Conservation (phyloP, 306 rosid species). For the Glycine tomentella region DNA sequence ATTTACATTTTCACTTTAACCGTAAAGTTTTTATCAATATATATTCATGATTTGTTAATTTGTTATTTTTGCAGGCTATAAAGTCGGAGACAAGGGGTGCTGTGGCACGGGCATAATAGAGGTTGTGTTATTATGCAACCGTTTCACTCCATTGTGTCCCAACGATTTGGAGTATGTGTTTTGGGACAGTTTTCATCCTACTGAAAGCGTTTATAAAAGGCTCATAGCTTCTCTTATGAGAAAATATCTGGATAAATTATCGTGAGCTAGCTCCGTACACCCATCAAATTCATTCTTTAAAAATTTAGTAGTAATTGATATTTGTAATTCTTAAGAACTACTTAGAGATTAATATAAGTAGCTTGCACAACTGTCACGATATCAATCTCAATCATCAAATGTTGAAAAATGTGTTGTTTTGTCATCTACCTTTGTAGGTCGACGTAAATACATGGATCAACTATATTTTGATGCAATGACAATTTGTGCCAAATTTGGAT, state of each 20-base stretch:
- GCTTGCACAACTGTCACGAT: too few relatives aligned
- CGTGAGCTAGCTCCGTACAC: not conserved
- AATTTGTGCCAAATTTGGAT: too few relatives aligned
- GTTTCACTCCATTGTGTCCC: slow-evolving; percentile 44
- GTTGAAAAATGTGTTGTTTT: too few relatives aligned
- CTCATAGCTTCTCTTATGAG: slow-evolving; percentile 45
- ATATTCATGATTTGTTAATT: too few relatives aligned
- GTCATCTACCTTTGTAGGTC: too few relatives aligned
- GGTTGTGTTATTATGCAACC: slow-evolving; percentile 61
- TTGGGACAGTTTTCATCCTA: slow-evolving; percentile 80
- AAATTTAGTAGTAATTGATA: not conserved
- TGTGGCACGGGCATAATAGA: slow-evolving; percentile 71
- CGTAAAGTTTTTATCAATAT: too few relatives aligned
- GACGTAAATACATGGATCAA: too few relatives aligned
- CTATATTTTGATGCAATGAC: too few relatives aligned
- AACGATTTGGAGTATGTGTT: slow-evolving; percentile 54
- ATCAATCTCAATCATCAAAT: too few relatives aligned
- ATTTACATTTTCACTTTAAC: not conserved
- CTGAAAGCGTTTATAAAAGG: slow-evolving; percentile 46
- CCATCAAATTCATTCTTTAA: not conserved
- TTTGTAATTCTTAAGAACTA: not conserved
- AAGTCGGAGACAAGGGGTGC: slow-evolving; percentile 55
- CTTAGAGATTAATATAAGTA: not conserved
- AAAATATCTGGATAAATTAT: slow-evolving; percentile 33
- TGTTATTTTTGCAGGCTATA: slow-evolving; percentile 46